These are phyloP conservation scores for Neoboletus magnificus DNA, from an alignment of 768 basidiomycete genomes.

Conservation along the genomic window DNA sequence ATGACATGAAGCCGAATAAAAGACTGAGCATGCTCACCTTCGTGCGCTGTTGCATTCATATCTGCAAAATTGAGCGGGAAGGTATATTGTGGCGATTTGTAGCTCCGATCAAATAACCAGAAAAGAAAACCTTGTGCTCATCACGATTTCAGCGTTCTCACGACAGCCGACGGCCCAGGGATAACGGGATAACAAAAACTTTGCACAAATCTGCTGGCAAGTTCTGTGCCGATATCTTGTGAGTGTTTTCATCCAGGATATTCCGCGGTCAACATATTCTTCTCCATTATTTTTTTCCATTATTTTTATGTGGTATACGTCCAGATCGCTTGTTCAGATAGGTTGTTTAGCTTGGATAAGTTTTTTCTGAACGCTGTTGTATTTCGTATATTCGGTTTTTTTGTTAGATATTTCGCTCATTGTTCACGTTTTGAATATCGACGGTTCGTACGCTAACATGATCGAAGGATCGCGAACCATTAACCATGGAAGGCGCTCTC, in stretches of 20 bases:
- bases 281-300: slow-evolving; percentile 13
- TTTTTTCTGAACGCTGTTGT: slow-evolving; percentile 25
- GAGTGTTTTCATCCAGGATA: slow-evolving; percentile 21
- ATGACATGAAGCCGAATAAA: not conserved
- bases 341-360: slow-evolving; percentile 32
- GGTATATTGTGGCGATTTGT: slow-evolving; percentile 15
- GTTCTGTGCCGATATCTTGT: slow-evolving; percentile 17
- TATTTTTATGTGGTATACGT: slow-evolving; percentile 6
- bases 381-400: slow-evolving; percentile 36
- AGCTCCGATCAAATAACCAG: slow-evolving; percentile 31
- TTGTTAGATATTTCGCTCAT: slow-evolving; percentile 30
- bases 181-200: slow-evolving; percentile 36
- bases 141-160: slow-evolving; percentile 33
- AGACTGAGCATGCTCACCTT: slow-evolving; percentile 17
- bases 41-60: not conserved
- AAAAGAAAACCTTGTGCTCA: slow-evolving; percentile 24
- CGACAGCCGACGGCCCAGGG: slow-evolving; percentile 37
- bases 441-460: slow-evolving; percentile 24
- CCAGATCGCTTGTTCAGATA: slow-evolving; percentile 26
- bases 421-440: slow-evolving; percentile 21
- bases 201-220: slow-evolving; percentile 19
- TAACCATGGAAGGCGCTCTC: slow-evolving; percentile 25
- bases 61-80: not conserved
- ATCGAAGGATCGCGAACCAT: slow-evolving; percentile 15
- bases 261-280: not conserved